phyloP scores from a whole-genome alignment of 2,329 filamentous ascomycete genomes.

The Diaporthe eres region DNA sequence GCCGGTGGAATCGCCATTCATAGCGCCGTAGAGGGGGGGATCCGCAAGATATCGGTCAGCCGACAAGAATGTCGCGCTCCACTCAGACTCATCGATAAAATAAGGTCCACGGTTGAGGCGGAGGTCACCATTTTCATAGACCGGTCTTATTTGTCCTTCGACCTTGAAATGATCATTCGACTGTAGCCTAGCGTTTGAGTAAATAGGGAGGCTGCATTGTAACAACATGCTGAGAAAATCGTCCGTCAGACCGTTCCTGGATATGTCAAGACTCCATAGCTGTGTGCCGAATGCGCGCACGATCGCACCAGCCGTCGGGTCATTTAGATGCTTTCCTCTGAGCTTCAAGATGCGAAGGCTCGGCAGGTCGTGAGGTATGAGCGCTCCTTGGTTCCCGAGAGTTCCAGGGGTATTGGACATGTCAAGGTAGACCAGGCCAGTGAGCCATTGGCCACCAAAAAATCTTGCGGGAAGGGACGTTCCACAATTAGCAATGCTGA shows the following conservation, averaged over 20 bases:
- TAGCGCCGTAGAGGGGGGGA: conserved; percentile 57
- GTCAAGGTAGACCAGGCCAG: conserved; percentile 65
- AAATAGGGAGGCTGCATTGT: conserved; percentile 50
- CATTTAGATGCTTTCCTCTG: conserved; percentile 61
- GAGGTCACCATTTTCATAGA: conserved; percentile 49
- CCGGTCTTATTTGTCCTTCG: conserved; percentile 60
- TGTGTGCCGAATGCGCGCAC: conserved; percentile 54
- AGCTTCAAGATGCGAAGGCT: conserved; percentile 67
- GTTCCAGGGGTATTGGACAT: conserved; percentile 65
- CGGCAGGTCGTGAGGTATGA: conserved; percentile 56
- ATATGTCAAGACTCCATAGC: conserved; percentile 72
- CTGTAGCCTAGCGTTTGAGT: conserved; percentile 48
- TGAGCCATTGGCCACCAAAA: conserved; percentile 55
- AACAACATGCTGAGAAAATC: conserved; percentile 52
- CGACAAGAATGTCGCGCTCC: conserved; percentile 60
- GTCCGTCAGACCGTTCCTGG: conserved; percentile 67
- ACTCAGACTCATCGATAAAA: conserved; percentile 62
- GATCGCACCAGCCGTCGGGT: conserved; percentile 52
- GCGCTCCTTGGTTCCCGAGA: conserved; percentile 51
- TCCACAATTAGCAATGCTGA: conserved; percentile 62
- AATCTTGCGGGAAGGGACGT: conserved; percentile 57
- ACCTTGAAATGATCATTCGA: conserved; percentile 56
- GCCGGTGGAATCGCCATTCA: neutral
- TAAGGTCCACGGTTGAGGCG: conserved; percentile 57
- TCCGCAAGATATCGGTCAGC: conserved; percentile 64